Percentiles rank a stretch among this genome's conserved stretches.
Conservation (phyloP, 148 eudicot genomes). For the Vaccinium macrocarpon region DNA sequence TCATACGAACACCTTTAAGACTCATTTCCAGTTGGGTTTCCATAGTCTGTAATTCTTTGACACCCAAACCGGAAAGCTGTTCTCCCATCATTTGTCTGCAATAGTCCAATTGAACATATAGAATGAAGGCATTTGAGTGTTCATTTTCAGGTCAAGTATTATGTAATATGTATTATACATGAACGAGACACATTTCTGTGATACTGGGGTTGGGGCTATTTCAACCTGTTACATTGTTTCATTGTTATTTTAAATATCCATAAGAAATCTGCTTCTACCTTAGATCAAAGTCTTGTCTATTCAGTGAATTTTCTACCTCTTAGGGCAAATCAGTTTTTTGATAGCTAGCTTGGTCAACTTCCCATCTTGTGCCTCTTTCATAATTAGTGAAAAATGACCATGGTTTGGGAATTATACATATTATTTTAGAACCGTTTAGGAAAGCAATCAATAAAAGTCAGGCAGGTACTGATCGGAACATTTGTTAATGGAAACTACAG, state of each 20-base stretch:
- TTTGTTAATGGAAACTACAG: neutral
- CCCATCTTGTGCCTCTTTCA: neutral
- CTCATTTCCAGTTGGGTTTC: conserved; percentile 71
- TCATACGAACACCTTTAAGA: conserved; percentile 53
- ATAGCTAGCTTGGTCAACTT: neutral
- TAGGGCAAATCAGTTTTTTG: neutral
- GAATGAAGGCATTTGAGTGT: neutral
- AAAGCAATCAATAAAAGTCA: neutral
- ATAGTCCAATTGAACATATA: neutral
- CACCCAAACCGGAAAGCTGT: conserved; percentile 53
- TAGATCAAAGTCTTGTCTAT: conserved; percentile 1
- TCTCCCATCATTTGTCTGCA: conserved; percentile 75
- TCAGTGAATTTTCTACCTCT: neutral
- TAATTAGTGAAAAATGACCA: neutral
- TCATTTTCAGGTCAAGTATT: neutral
- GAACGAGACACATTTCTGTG: neutral
- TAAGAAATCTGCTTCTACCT: neutral
- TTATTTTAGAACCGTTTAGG: neutral
- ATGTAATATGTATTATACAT: neutral
- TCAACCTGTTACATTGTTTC: neutral
- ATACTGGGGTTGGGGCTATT: neutral
- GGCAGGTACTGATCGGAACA: neutral
- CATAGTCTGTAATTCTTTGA: conserved; percentile 54
- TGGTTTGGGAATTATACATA: neutral
- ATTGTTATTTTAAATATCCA: neutral